phyloP scores from a whole-genome alignment of 2,329 filamentous ascomycete species.

The Nothopassalora personata region DNA sequence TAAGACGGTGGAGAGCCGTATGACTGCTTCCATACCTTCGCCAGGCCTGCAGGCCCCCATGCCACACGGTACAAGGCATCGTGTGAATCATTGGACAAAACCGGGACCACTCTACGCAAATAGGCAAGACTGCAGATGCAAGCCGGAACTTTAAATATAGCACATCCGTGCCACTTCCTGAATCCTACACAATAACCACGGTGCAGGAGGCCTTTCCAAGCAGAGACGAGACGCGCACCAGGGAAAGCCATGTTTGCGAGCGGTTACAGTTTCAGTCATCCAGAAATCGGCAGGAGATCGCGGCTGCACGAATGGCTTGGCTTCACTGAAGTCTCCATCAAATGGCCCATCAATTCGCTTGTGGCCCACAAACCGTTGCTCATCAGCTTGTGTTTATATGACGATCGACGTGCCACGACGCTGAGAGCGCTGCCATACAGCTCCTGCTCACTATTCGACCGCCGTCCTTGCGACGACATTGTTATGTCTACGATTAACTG shows the following conservation, averaged over 20 bases:
- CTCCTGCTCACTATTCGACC: neutral
- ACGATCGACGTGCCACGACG: neutral
- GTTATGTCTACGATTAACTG: neutral
- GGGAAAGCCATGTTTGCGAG: neutral
- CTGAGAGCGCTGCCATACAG: neutral
- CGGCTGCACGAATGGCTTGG: neutral
- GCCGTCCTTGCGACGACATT: neutral
- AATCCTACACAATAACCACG: neutral
- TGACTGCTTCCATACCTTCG: neutral
- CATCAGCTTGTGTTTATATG: neutral
- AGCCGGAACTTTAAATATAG: conserved; percentile 1
- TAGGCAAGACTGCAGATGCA: neutral
- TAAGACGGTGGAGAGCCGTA: conserved; percentile 2
- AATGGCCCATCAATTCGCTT: too few relatives aligned
- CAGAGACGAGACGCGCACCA: neutral
- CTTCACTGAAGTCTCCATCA: neutral
- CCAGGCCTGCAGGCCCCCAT: neutral
- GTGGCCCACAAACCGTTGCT: neutral
- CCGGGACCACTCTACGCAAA: neutral
- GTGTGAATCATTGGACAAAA: neutral
- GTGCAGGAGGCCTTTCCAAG: neutral
- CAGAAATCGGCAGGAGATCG: neutral
- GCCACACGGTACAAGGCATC: neutral
- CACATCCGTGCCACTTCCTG: neutral
- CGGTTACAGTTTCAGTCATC: neutral